These are phyloP conservation scores for Scytalidium lignicola DNA, from an alignment of 2,329 filamentous ascomycete genomes.

Conservation along the genomic window DNA sequence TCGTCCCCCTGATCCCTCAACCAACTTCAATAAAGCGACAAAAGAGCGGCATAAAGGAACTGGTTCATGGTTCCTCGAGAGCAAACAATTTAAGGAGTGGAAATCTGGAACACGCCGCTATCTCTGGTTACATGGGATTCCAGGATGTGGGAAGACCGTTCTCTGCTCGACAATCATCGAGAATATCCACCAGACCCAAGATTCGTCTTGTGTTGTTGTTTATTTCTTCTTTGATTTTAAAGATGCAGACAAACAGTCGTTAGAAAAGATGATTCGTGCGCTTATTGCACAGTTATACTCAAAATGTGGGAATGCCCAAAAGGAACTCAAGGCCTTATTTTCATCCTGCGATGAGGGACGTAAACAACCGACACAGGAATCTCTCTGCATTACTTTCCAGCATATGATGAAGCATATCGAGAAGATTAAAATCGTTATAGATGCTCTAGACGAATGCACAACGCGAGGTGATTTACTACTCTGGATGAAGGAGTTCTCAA, in stretches of 20 bases:
- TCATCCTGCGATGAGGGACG: constrained; percentile 19
- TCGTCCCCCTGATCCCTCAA: constrained; percentile 29
- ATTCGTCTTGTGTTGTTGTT: constrained; percentile 3
- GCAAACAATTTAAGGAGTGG: constrained; percentile 26
- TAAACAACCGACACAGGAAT: constrained; percentile 19
- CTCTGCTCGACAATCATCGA: constrained; percentile 33
- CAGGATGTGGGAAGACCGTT: constrained; percentile 38
- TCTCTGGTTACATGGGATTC: constrained; percentile 35
- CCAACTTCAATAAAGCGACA: constrained; percentile 28
- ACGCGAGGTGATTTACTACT: constrained; percentile 5
- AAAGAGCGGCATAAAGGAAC: constrained; percentile 27
- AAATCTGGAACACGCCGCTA: constrained; percentile 23
- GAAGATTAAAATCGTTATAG: constrained; percentile 22
- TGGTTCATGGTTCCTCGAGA: constrained; percentile 31
- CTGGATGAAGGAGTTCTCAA: constrained; percentile 1
- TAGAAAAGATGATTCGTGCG: constrained; percentile 31
- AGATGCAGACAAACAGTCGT: constrained; percentile 29
- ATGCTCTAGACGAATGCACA: constrained; percentile 27
- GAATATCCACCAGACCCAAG: constrained; percentile 1
- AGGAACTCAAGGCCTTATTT: constrained; percentile 22
- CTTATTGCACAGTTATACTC: constrained; percentile 30
- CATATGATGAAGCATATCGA: constrained; percentile 23
- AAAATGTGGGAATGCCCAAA: constrained; percentile 10
- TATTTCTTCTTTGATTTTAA: constrained; percentile 38
- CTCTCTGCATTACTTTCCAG: constrained; percentile 17